Evolutionary conservation across 1,284 basidiomycete species (phyloP), one percentile per base, ranked within the genome.

Genomic region (Hypsizygus ulmarius): DNA sequence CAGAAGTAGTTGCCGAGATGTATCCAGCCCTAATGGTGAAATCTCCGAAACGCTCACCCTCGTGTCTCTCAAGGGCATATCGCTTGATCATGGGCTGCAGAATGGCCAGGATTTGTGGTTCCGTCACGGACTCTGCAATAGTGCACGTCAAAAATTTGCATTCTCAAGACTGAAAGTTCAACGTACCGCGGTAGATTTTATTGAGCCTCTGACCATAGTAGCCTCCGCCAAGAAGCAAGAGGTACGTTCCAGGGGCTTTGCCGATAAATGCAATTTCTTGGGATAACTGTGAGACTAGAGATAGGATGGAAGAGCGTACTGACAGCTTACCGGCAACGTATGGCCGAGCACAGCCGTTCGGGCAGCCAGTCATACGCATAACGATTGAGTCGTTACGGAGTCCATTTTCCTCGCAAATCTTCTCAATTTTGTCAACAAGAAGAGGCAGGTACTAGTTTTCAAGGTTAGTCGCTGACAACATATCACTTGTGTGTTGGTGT

Each of bases 281-380:
- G 43, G 36, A 45, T 35, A 9, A 47, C 30, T 29, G 27, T 50
- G 12, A 52, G 41, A 4, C 18, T 2, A 32, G 36, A 12, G 42
- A 12, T 41, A 3, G 36, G 16, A 45, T 10, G 11, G 3, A 14
- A 21, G 9, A 16, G 11, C 12, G 16, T 27, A 39, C 16, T 15
- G 11, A 14, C 28, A 43, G 67, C 80, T 11, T 42, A 84, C 86
- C 86, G 47, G 89, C 96, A 47, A 96, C 74, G 72, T 96, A 98
- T n/a, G 96, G 95, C 52, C 95, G 78, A 8, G 93, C 90, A 64
- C 93, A 95, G 45, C 92, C 93, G 64, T 96, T 96, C 9, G 93
- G 93, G 64, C 93, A 96, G 34, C 93, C 93, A 12, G 93, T 95
- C 96, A 98, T 98, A 50, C 96, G 84, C 93, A 98, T 97, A 49